Conservation (phyloP, 176 grass and related monocot species). For the Avena insularis region DNA sequence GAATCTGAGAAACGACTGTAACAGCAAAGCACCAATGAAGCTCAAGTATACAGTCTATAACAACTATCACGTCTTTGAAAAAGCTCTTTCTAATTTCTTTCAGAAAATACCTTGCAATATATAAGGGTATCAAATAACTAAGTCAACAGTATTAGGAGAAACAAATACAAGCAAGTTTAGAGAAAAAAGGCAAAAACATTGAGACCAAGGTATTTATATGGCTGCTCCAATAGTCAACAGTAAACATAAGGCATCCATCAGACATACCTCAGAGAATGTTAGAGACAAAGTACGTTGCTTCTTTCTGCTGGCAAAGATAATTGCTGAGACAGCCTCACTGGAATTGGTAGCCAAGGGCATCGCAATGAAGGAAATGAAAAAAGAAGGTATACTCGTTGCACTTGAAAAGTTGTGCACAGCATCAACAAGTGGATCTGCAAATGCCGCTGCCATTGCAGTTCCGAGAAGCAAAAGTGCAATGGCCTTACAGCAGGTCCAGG, state of each 20-base stretch:
- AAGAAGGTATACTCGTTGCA: conserved; percentile 84
- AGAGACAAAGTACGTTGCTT: conserved; percentile 84
- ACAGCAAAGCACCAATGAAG: not conserved
- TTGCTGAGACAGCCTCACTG: conserved; percentile 89
- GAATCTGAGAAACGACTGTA: not conserved
- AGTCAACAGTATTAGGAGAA: not conserved
- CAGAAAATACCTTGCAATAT: not conserved
- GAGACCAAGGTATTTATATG: not conserved
- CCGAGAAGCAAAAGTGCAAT: conserved; percentile 75
- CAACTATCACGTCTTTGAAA: not conserved
- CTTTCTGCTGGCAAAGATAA: conserved; percentile 86
- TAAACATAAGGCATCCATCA: not conserved
- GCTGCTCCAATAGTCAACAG: not conserved
- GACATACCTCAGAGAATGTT: conserved; percentile 91
- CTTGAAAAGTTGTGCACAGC: conserved; percentile 82
- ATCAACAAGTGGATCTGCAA: conserved; percentile 90
- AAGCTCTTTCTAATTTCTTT: not conserved
- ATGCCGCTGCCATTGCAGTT: conserved; percentile 72
- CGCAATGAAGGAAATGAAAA: conserved; percentile 93
- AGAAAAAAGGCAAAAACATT: not conserved
- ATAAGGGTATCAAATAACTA: not conserved
- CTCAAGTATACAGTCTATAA: not conserved
- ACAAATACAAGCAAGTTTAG: not conserved
- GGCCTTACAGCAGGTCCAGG: conserved; percentile 66
- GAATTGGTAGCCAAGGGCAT: conserved; percentile 96